Percentiles rank a stretch among this genome's conserved stretches.
Conservation (phyloP, 1,284 basidiomycete species). For the Naganishia cerealis region DNA sequence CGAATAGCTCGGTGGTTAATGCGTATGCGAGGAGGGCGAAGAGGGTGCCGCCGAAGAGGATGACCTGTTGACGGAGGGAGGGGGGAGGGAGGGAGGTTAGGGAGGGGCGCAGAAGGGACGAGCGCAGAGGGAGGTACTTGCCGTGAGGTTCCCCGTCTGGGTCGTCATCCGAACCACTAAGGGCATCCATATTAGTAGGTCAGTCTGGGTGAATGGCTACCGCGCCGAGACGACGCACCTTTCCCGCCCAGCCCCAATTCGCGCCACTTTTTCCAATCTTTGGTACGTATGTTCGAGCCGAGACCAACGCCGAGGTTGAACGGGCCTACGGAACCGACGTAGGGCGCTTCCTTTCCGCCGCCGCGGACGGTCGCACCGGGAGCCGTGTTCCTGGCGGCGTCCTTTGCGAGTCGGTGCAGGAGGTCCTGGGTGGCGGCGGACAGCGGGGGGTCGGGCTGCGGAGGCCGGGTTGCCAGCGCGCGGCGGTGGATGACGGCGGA, state of each 20-base stretch:
- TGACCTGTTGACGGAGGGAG: conserved; percentile 55
- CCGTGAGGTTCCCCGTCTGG: conserved; percentile 74
- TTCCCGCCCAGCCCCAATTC: conserved; percentile 79
- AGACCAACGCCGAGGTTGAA: conserved; percentile 69
- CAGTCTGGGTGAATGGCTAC: background rate
- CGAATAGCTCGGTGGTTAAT: conserved; percentile 83
- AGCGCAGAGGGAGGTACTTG: background rate
- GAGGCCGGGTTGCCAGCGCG: conserved; percentile 6
- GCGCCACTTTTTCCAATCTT: conserved; percentile 63
- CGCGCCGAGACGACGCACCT: conserved; percentile 58
- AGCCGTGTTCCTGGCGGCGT: conserved; percentile 35
- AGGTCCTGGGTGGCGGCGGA: conserved; percentile 39
- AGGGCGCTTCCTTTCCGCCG: conserved; percentile 26
- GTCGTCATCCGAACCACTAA: conserved; percentile 75
- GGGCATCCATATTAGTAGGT: background rate
- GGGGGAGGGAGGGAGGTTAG: background rate
- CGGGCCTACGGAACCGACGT: conserved; percentile 62
- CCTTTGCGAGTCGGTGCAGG: conserved; percentile 38
- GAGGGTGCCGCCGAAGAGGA: conserved; percentile 76
- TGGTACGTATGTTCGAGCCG: conserved; percentile 59
- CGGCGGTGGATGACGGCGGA: background rate
- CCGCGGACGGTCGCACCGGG: conserved; percentile 8
- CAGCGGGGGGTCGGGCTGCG: conserved; percentile 9
- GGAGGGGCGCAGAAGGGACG: background rate
- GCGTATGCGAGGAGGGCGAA: conserved; percentile 80